phyloP scores from a whole-genome alignment of 257 asterid species.

The Petrea volubilis region DNA sequence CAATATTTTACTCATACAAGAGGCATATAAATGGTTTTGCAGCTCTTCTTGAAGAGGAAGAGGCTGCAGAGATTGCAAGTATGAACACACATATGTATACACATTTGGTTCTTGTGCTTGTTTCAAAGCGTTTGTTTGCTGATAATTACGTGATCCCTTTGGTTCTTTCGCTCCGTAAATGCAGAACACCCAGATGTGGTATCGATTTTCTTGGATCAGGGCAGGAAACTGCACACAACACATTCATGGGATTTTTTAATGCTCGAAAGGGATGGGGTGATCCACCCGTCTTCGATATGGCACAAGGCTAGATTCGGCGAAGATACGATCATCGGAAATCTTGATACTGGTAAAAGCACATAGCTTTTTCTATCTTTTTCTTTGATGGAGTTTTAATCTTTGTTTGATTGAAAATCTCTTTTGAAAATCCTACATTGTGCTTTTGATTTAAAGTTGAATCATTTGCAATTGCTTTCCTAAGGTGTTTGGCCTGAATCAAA shows the following conservation, averaged over 20 bases:
- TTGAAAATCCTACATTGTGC: neutral
- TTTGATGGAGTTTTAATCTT: neutral
- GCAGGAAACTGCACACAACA: slow-evolving; percentile 63
- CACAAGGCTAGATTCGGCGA: slow-evolving; percentile 55
- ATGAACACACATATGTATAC: slow-evolving; percentile 3
- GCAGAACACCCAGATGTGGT: slow-evolving; percentile 66
- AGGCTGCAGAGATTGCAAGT: slow-evolving; percentile 59
- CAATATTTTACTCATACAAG: slow-evolving; percentile 64
- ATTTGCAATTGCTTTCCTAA: slow-evolving; percentile 11
- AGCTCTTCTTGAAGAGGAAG: slow-evolving; percentile 67
- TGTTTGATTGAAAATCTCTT: neutral
- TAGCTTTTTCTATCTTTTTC: neutral
- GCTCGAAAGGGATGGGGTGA: slow-evolving; percentile 43
- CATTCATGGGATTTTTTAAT: slow-evolving; percentile 74
- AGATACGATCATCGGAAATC: slow-evolving; percentile 61
- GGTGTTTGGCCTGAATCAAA: slow-evolving; percentile 88
- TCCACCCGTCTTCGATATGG: slow-evolving; percentile 53
- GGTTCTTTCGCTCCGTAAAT: neutral
- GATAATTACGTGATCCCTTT: neutral
- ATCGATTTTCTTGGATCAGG: slow-evolving; percentile 53
- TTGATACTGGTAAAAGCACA: slow-evolving; percentile 56
- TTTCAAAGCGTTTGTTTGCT: neutral
- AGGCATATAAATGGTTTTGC: slow-evolving; percentile 78
- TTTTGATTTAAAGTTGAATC: slow-evolving; percentile 3
- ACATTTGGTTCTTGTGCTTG: neutral